phyloP scores from a whole-genome alignment of 139 green algal genomes.

The Yamagishiella unicocca region DNA sequence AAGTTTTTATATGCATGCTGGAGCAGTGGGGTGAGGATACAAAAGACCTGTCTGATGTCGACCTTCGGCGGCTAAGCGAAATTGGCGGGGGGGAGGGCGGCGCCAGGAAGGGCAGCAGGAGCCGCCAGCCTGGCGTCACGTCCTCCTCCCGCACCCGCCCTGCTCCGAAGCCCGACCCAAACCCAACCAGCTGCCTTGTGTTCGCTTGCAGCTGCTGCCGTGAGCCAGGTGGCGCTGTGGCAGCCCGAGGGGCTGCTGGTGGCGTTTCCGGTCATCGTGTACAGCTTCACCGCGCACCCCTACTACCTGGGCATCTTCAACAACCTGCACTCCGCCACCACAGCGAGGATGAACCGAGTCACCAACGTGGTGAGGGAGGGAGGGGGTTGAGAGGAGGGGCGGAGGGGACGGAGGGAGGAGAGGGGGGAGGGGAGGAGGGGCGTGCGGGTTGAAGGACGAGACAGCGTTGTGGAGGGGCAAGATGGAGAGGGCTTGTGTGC shows the following conservation, averaged over 20 bases:
- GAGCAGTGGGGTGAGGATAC: too few species aligned
- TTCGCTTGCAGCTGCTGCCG: neutral
- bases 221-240: slow-evolving; percentile 44
- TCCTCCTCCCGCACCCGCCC: neutral
- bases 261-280: slow-evolving; percentile 86
- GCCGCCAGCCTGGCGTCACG: too few species aligned
- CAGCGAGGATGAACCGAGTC: slow-evolving; percentile 69
- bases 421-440: neutral
- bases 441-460: neutral
- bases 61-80: too few species aligned
- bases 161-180: neutral
- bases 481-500: too few species aligned
- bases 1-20: too few species aligned
- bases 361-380: slow-evolving; percentile 57
- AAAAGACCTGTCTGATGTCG: too few species aligned
- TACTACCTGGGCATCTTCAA: slow-evolving; percentile 81
- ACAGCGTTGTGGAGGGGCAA: too few species aligned
- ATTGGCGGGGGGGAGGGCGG: too few species aligned
- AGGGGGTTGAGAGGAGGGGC: neutral
- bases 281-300: slow-evolving; percentile 86
- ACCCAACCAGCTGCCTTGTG: neutral
- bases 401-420: neutral
- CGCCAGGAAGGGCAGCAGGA: too few species aligned
- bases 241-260: slow-evolving; percentile 74
- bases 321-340: slow-evolving; percentile 54